Base-by-base conservation (phyloP, 257 asterid species). In the Solanum ossicruentum region DNA sequence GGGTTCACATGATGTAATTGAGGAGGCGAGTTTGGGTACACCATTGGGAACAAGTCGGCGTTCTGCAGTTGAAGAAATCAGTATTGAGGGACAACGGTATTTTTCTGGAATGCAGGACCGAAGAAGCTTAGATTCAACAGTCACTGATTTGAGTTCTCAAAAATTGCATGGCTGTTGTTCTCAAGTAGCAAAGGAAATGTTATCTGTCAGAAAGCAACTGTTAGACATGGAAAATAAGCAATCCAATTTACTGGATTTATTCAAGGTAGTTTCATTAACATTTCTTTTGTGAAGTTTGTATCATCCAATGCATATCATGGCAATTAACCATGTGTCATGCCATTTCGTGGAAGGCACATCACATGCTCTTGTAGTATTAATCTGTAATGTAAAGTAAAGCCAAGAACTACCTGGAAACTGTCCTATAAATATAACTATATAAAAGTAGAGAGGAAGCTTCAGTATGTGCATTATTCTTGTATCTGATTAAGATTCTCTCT, bases 221-320 rank as follows among this genome's bases (percentile, higher is more conserved):
- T 83, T 89, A 89, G 98, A 92, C 90, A 94, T 96, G 70, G 98
- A 96, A 87, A 90, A 83, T 85, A 96, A 89, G 91, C 99, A 96
- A 90, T 90, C 98, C 84, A 88, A 87, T 83, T 89, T 96, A 90
- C 87, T 91, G 89, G 97, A 95, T 87, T 83, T 92, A 93, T 90
- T 96, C 73, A 92, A 93, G 99, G 99, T 96, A 91, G 84, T 72
- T 63, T 16, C 66, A 77, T 16, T 28, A 16, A 52, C 63, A 52
- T 78, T 78, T 78, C 17, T 78, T 52, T 52, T 52, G 17, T 52
- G 83, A 52, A 52, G 26, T 51, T 47, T 28, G 66, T 26, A 78
- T 52, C 65, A 78, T 45, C 83, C 49, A 26, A 78, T 78, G 23
- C 28, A 13, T 78, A 28, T 77, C 43, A 51, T 5, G 23, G 12